Conservation (phyloP, 805 yeast genomes). For the Tetrapisispora arboricola region DNA sequence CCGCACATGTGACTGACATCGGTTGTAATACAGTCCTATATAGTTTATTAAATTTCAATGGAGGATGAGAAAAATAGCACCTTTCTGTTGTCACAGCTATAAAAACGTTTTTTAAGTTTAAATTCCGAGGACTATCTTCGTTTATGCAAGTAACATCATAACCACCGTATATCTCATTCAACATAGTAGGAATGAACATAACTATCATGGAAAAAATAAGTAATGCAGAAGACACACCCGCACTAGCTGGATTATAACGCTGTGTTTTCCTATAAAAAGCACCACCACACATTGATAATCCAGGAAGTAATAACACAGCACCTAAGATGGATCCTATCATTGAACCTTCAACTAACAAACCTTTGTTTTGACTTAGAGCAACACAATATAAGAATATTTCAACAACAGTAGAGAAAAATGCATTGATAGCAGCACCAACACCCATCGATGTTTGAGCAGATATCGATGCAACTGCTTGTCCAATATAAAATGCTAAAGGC, state of each 20-base stretch:
- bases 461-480: slow-evolving; percentile 98
- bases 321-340: slow-evolving; percentile 90
- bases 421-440: slow-evolving; percentile 95
- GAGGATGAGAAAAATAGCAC: slow-evolving; percentile 73
- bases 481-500: slow-evolving; percentile 93
- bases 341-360: slow-evolving; percentile 87
- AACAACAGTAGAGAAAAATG: slow-evolving; percentile 91
- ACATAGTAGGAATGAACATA: slow-evolving; percentile 84
- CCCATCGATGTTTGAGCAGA: slow-evolving; percentile 99
- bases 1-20: slow-evolving; percentile 68
- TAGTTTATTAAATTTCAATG: slow-evolving; percentile 56
- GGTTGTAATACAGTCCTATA: slow-evolving; percentile 69
- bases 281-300: slow-evolving; percentile 95
- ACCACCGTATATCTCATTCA: slow-evolving; percentile 83
- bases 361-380: slow-evolving; percentile 77
- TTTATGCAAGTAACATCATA: slow-evolving; percentile 62
- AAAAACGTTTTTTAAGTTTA: slow-evolving; percentile 39
- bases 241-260: slow-evolving; percentile 88
- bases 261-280: slow-evolving; percentile 89
- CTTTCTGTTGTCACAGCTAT: slow-evolving; percentile 20
- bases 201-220: slow-evolving; percentile 80
- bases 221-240: slow-evolving; percentile 97
- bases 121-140: slow-evolving; percentile 4
- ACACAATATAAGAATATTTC: slow-evolving; percentile 89
- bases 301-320: slow-evolving; percentile 85